Conservation (phyloP, 148 eudicot genomes). For the Dysphania ambrosioides region DNA sequence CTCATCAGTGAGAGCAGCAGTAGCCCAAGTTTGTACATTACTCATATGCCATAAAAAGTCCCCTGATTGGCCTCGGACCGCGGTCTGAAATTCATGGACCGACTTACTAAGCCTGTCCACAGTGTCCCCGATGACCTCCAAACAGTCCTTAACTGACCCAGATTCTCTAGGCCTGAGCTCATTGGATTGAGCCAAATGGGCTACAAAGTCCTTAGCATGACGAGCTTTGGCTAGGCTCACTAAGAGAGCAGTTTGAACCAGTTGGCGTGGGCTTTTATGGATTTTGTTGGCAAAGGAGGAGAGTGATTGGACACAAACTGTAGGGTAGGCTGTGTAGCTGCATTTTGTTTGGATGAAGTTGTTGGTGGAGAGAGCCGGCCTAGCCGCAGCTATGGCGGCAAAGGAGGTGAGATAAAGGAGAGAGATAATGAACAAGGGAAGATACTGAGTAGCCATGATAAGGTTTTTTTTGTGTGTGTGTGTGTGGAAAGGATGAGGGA, state of each 20-base stretch:
- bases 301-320: slow-evolving; percentile 46
- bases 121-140: slow-evolving; percentile 51
- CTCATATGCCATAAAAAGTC: slow-evolving; percentile 62
- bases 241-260: slow-evolving; percentile 49
- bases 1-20: slow-evolving; percentile 57
- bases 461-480: neutral
- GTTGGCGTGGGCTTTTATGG: slow-evolving; percentile 38
- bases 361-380: slow-evolving; percentile 29
- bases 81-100: slow-evolving; percentile 37
- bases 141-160: slow-evolving; percentile 54
- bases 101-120: slow-evolving; percentile 54
- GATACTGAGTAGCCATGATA: slow-evolving; percentile 25
- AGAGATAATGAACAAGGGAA: slow-evolving; percentile 10
- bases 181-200: slow-evolving; percentile 27
- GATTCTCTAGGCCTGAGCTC: slow-evolving; percentile 45
- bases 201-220: slow-evolving; percentile 34
- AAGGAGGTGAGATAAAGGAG: slow-evolving; percentile 12
- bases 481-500: too few species aligned
- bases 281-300: slow-evolving; percentile 41
- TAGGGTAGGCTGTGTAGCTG: slow-evolving; percentile 45
- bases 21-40: slow-evolving; percentile 68
- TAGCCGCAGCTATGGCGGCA: slow-evolving; percentile 9
- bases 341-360: slow-evolving; percentile 52
- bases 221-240: slow-evolving; percentile 48
- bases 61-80: slow-evolving; percentile 22